Percentiles rank a stretch among this genome's conserved stretches.
Evolutionary conservation across 2,329 filamentous ascomycete species (phyloP).

Genomic region (Plenodomus tracheiphilus): DNA sequence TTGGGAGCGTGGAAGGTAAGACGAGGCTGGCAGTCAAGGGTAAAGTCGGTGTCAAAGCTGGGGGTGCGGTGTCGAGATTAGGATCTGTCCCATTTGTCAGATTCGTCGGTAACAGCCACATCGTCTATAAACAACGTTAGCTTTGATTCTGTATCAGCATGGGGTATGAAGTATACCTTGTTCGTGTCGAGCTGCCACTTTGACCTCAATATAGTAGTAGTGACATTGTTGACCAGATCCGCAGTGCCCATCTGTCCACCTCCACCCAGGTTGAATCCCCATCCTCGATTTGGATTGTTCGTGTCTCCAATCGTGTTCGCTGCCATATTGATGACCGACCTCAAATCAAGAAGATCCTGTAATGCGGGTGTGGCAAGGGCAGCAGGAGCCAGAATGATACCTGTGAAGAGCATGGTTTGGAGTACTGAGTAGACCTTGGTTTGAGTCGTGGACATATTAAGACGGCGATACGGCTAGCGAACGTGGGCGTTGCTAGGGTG

Average conservation of each 20-base stretch:
- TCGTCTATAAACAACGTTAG: constrained; percentile 12
- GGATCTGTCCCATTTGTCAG: constrained; percentile 2
- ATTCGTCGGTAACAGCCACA: constrained; percentile 19
- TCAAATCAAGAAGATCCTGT: constrained; percentile 35
- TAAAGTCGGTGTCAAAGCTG: constrained; percentile 15
- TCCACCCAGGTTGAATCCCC: constrained; percentile 23
- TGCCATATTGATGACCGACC: constrained; percentile 30
- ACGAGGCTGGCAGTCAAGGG: constrained; percentile 20
- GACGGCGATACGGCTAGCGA: constrained; percentile 7
- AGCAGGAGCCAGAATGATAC: constrained; percentile 28
- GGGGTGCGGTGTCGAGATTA: constrained; percentile 10
- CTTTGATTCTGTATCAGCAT: background rate
- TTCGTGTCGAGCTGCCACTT: constrained; percentile 39
- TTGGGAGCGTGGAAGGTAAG: constrained; percentile 14
- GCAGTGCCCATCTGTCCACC: constrained; percentile 32
- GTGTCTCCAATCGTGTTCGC: constrained; percentile 32
- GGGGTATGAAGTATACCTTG: constrained; percentile 18
- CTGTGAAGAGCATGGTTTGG: constrained; percentile 31
- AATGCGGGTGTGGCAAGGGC: constrained; percentile 29
- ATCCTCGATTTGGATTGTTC: constrained; percentile 33
- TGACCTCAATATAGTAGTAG: constrained; percentile 29
- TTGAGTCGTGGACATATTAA: constrained; percentile 11
- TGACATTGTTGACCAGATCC: constrained; percentile 39
- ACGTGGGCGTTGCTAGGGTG: background rate
- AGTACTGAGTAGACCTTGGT: constrained; percentile 3